These are phyloP conservation scores for Lycium barbarum DNA, from an alignment of 257 asterid species.

Conservation along the genomic window DNA sequence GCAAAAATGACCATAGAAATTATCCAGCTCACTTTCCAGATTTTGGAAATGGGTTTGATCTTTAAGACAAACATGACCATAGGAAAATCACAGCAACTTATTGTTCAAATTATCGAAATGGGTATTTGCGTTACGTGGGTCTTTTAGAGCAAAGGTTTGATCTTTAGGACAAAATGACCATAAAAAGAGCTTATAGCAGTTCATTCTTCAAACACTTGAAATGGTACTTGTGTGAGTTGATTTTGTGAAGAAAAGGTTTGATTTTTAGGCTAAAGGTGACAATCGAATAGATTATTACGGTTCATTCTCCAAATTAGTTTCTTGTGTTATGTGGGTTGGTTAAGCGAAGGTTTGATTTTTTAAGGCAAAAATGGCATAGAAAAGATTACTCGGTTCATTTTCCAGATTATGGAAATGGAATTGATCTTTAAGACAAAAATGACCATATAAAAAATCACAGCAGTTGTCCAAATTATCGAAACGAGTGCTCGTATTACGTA, in stretches of 20 bases:
- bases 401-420: neutral
- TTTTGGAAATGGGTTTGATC: neutral
- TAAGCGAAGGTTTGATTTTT: neutral
- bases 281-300: neutral
- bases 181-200: neutral
- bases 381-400: neutral
- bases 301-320: neutral
- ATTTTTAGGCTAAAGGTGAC: neutral
- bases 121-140: neutral
- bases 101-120: neutral
- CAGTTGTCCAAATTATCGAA: neutral
- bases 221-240: neutral
- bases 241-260: neutral
- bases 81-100: neutral
- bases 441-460: neutral
- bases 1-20: slow-evolving; percentile 26
- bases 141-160: neutral
- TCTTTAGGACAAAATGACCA: neutral
- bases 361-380: neutral
- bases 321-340: neutral
- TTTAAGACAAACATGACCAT: neutral
- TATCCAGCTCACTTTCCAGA: neutral
- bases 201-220: neutral
- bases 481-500: neutral
- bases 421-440: neutral